A percentile compares a stretch with the other conserved stretches of the same genome.
Evolutionary conservation across 768 basidiomycete genomes (phyloP).

Genomic region (Trichaptum fuscoviolaceum): DNA sequence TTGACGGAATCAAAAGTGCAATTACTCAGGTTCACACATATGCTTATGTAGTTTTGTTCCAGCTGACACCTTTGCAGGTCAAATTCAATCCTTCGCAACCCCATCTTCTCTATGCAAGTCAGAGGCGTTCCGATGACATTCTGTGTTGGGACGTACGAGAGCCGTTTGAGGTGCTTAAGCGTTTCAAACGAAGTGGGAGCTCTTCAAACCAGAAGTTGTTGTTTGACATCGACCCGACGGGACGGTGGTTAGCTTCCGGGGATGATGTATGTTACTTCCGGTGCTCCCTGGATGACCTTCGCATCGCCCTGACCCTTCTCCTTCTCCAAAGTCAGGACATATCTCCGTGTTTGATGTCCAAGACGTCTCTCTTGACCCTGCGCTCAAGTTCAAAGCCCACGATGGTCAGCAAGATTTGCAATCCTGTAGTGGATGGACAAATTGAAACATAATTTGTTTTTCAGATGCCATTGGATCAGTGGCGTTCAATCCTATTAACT

Average conservation of each 20-base stretch:
- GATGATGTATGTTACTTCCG: conserved; percentile 48
- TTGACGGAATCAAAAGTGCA: conserved; percentile 48
- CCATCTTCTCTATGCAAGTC: conserved; percentile 73
- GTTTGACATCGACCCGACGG: conserved; percentile 74
- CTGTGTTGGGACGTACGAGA: conserved; percentile 79
- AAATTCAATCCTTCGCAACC: conserved; percentile 72
- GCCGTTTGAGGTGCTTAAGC: conserved; percentile 40
- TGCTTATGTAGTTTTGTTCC: conserved; percentile 5
- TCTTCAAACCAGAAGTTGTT: conserved; percentile 68
- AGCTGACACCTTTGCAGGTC: conserved; percentile 37
- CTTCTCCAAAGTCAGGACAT: conserved; percentile 43
- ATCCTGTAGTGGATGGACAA: neutral
- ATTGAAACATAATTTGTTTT: neutral
- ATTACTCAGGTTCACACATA: conserved; percentile 27
- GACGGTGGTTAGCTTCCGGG: conserved; percentile 59
- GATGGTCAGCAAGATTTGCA: conserved; percentile 36
- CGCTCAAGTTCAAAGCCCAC: conserved; percentile 47
- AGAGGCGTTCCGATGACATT: conserved; percentile 57
- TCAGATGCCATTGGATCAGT: conserved; percentile 73
- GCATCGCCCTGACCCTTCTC: conserved; percentile 1
- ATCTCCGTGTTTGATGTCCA: conserved; percentile 55
- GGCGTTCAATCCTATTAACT: conserved; percentile 60
- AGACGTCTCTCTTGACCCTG: conserved; percentile 18
- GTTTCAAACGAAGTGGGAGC: conserved; percentile 23
- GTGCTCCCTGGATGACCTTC: conserved; percentile 2